A percentile compares a stretch with the other conserved stretches of the same genome.
These are phyloP conservation scores for Penicillium fuscoglaucum DNA, from an alignment of 2,329 filamentous ascomycete genomes.

Conservation along the genomic window DNA sequence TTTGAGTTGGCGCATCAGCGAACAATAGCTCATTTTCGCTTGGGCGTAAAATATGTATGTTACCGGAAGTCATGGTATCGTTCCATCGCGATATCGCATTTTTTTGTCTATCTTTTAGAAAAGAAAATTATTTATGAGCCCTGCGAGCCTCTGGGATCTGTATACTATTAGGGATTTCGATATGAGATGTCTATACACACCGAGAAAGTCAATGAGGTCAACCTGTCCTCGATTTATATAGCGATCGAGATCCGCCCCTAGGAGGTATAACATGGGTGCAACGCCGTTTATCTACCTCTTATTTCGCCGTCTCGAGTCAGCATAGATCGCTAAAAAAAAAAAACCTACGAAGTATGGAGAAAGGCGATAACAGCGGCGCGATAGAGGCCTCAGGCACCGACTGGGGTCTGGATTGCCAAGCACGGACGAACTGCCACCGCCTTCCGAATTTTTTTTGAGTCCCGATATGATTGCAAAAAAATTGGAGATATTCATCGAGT, in stretches of 20 bases:
- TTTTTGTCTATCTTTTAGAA: background rate
- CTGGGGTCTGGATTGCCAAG: conserved; percentile 27
- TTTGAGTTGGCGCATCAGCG: background rate
- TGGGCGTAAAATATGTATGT: background rate
- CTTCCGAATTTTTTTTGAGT: conserved; percentile 42
- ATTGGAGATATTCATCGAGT: conserved; percentile 26
- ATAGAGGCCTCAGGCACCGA: conserved; percentile 19
- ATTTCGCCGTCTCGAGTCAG: no score
- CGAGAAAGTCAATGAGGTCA: background rate
- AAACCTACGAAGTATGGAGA: background rate
- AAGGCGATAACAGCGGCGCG: background rate
- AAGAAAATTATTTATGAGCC: background rate
- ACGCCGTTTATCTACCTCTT: no score
- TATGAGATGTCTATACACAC: background rate
- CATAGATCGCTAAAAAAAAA: background rate
- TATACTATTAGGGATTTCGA: background rate
- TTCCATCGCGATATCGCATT: background rate
- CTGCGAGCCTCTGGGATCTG: background rate
- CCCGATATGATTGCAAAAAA: conserved; percentile 31
- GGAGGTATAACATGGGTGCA: background rate
- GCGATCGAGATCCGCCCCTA: background rate
- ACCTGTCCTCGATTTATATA: background rate
- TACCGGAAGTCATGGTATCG: background rate
- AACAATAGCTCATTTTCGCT: background rate
- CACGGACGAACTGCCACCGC: conserved; percentile 37